Conservation (phyloP, 768 basidiomycete species). For the Mycena pura region DNA sequence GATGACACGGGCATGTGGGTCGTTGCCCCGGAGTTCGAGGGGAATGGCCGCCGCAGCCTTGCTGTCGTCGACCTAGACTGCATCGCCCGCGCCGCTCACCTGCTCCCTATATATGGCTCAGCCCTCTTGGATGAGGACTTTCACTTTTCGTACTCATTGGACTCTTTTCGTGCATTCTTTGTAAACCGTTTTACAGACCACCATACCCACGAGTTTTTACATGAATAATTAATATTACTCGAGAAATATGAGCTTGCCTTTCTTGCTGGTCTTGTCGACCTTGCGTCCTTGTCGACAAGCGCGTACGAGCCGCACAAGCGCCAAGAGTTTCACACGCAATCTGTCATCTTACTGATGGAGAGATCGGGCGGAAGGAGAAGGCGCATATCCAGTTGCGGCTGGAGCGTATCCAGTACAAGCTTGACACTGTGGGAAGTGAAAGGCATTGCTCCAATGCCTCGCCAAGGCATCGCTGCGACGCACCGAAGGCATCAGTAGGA, state of each 20-base stretch:
- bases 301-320: not conserved
- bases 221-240: not conserved
- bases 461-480: no score
- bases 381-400: conserved; percentile 4
- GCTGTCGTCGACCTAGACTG: conserved; percentile 24
- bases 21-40: conserved; percentile 18
- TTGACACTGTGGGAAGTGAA: no score
- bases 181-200: not conserved
- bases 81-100: conserved; percentile 23
- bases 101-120: conserved; percentile 26
- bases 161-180: not conserved
- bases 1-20: conserved; percentile 31
- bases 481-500: no score
- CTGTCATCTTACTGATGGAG: not conserved
- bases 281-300: not conserved
- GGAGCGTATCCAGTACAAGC: no score
- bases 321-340: not conserved
- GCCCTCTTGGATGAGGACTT: not conserved
- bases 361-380: no score
- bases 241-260: not conserved
- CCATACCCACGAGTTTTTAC: not conserved
- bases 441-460: no score
- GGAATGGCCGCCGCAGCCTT: conserved; percentile 2
- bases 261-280: not conserved
- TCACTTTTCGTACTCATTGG: not conserved